Evolutionary conservation across 148 eudicot species (phyloP), one percentile per base, ranked within the genome.

Genomic region (Limonium bicolor): DNA sequence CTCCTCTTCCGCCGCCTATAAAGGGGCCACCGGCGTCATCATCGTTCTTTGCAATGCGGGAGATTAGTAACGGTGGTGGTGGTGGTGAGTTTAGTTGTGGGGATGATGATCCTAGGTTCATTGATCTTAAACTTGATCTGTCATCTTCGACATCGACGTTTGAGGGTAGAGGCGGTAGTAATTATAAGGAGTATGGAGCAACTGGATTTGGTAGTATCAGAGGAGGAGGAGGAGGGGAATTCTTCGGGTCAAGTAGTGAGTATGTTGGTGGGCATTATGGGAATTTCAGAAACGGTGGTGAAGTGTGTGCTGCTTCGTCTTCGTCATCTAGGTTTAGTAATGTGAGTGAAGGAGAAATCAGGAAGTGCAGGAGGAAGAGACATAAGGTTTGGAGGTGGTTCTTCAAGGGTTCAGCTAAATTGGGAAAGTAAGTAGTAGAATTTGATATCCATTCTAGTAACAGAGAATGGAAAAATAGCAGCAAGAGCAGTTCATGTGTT

Each of bases 381-480:
- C n/a, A n/a, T n/a, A 82, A 70, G 58, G 77, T 70, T 37, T 88
- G 86, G 96, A 71, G 62, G 36, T 88, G 96, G 92, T 74, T 79
- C 44, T 69, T 61, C 33, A 83, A 37, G 66, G 65, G 73, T 69
- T 59, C 59, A 69, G 21, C 36, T 60, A 14, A 39, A 13, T 31
- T 51, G 65, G 61, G 54, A 42, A 30, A 65, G 40, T 27, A 42
- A 16, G 7, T 15, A 36, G 5, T 4, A 42, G 26, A 8, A 30
- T 16, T 5, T 42, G 13, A 38, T n/a, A n/a, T n/a, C n/a, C n/a
- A n/a, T n/a, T n/a, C n/a, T n/a, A n/a, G n/a, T n/a, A n/a, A n/a
- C n/a, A n/a, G n/a, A n/a, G n/a, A n/a, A n/a, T n/a, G n/a, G n/a
- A n/a, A n/a, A n/a, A n/a, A n/a, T n/a, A n/a, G n/a, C n/a, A n/a